These are phyloP conservation scores for Plicaturopsis crispa DNA, from an alignment of 768 basidiomycete species.

Conservation along the genomic window DNA sequence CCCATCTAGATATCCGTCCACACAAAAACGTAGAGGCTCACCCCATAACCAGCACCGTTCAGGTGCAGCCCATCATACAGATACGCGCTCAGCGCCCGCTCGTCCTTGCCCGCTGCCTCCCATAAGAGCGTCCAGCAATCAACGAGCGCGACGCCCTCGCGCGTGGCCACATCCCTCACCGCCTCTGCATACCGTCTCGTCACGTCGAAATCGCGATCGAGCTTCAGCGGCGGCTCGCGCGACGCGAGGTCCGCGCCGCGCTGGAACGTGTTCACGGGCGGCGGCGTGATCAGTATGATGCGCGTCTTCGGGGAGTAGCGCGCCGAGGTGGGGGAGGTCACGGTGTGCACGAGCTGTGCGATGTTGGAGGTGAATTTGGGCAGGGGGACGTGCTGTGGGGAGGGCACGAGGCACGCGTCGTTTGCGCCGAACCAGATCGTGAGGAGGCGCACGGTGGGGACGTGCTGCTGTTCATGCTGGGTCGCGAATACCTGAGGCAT, in stretches of 20 bases:
- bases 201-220: conserved; percentile 55
- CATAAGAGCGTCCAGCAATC: conserved; percentile 76
- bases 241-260: conserved; percentile 42
- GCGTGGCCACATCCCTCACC: conserved; percentile 50
- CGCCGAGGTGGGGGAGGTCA: conserved; percentile 53
- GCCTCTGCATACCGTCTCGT: conserved; percentile 68
- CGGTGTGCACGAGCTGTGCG: conserved; percentile 47
- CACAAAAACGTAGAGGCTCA: conserved; percentile 23
- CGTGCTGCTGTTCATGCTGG: conserved; percentile 33
- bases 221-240: conserved; percentile 38
- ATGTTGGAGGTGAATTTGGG: conserved; percentile 60
- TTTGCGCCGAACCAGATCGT: conserved; percentile 90
- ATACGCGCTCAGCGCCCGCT: conserved; percentile 41
- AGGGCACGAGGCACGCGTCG: conserved; percentile 64
- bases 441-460: conserved; percentile 62
- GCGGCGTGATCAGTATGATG: conserved; percentile 78
- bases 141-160: conserved; percentile 50
- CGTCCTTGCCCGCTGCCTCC: conserved; percentile 60
- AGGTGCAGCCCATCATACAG: conserved; percentile 78
- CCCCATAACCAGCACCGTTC: conserved; percentile 66
- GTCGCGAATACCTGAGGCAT: conserved; percentile 49
- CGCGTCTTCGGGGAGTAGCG: conserved; percentile 66
- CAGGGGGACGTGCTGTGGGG: conserved; percentile 72
- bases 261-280: conserved; percentile 67
- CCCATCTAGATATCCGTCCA: not conserved